phyloP scores from a whole-genome alignment of 2,329 filamentous ascomycete species.

The Beauveria asiatica region DNA sequence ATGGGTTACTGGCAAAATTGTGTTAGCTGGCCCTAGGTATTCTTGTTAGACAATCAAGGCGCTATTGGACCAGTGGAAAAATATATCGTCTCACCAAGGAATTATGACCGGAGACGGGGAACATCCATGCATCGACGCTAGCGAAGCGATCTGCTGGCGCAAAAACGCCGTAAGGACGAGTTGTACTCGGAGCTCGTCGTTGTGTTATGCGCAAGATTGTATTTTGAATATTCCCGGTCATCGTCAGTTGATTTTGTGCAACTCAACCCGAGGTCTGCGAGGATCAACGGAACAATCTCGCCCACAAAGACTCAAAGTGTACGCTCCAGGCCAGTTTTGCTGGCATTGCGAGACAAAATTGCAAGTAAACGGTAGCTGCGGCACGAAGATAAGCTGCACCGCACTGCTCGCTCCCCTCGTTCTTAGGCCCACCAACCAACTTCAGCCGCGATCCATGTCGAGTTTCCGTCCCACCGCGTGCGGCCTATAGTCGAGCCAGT shows the following conservation, averaged over 20 bases:
- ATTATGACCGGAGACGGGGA: background rate
- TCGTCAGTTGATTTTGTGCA: background rate
- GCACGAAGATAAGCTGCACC: background rate
- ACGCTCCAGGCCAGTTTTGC: too few species aligned
- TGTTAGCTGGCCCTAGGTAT: conserved; percentile 1
- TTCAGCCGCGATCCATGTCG: conserved; percentile 3
- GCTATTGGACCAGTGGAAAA: background rate
- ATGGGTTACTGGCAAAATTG: background rate
- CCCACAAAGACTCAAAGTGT: too few species aligned
- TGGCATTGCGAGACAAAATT: background rate
- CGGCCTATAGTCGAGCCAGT: background rate
- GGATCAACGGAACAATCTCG: too few species aligned
- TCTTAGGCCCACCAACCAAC: background rate
- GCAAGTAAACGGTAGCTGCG: background rate
- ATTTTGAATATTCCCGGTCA: background rate
- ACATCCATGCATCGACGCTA: conserved; percentile 7
- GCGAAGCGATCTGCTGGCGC: background rate
- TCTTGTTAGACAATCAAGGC: background rate
- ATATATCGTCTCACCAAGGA: background rate
- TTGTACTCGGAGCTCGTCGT: background rate
- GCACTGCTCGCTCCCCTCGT: conserved; percentile 5
- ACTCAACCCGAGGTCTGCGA: too few species aligned
- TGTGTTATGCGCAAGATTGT: background rate
- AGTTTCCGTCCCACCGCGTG: background rate
- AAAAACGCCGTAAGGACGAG: background rate